Evolutionary conservation across 495 filamentous ascomycete species (phyloP).

Genomic region (Penicillium goetzii): DNA sequence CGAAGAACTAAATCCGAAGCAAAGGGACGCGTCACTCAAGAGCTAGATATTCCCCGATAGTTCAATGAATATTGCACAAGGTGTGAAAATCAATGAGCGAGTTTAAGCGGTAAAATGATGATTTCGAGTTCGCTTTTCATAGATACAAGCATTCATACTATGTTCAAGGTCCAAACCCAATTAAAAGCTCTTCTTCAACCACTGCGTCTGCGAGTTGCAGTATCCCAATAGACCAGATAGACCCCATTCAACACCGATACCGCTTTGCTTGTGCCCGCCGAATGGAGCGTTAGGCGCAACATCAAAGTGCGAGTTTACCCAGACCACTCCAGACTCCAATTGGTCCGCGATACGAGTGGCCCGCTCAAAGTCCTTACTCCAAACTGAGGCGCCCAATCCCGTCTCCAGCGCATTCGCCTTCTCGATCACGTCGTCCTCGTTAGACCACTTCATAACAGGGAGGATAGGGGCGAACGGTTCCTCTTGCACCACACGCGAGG

Average conservation of each 20-base stretch:
- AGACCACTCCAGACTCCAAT: slow-evolving; percentile 59
- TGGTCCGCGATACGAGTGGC: slow-evolving; percentile 53
- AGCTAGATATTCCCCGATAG: no score
- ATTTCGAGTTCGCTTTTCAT: no score
- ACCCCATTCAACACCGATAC: slow-evolving; percentile 67
- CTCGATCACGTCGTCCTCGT: slow-evolving; percentile 61
- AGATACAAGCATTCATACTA: neutral
- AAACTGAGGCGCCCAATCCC: slow-evolving; percentile 60
- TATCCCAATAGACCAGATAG: slow-evolving; percentile 61
- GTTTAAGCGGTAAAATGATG: neutral
- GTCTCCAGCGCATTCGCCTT: slow-evolving; percentile 59
- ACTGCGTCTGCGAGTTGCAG: slow-evolving; percentile 53
- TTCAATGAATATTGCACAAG: no score
- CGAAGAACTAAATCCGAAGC: no score
- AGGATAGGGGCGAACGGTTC: slow-evolving; percentile 60
- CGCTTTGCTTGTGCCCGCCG: slow-evolving; percentile 67
- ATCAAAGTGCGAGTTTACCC: slow-evolving; percentile 57
- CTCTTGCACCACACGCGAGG: slow-evolving; percentile 51
- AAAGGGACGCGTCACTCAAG: no score
- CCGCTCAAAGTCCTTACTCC: slow-evolving; percentile 50
- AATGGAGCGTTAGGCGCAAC: slow-evolving; percentile 58
- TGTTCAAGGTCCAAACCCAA: neutral
- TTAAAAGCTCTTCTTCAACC: slow-evolving; percentile 23
- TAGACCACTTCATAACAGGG: slow-evolving; percentile 57
- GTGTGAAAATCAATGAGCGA: no score